Conservation (phyloP, 108 stramenopile genomes). For the Cyclostephanos tholiformis region DNA sequence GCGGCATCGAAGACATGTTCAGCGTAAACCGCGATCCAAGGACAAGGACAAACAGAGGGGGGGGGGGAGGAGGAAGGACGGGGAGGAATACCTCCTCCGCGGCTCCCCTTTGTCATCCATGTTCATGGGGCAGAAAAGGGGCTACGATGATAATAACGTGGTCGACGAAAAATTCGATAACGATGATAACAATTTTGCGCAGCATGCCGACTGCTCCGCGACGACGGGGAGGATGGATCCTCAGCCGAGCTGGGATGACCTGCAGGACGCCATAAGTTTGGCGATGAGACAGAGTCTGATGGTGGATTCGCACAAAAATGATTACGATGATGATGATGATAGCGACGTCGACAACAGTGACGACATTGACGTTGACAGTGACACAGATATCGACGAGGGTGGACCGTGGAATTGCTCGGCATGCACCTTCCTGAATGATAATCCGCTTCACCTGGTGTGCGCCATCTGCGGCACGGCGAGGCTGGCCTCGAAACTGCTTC, state of each 20-base stretch:
- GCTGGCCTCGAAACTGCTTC: neutral
- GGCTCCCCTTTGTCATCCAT: no score
- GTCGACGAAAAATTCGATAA: no score
- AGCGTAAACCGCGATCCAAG: no score
- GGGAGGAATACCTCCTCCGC: no score
- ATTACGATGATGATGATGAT: neutral
- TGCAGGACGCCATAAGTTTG: constrained; percentile 22
- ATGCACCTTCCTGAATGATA: constrained; percentile 38
- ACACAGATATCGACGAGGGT: neutral
- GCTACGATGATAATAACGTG: no score
- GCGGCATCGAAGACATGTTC: no score
- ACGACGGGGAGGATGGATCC: neutral
- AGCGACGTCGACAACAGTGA: neutral
- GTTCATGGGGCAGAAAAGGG: no score
- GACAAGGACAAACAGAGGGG: no score
- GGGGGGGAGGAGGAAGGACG: no score
- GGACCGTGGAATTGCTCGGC: constrained; percentile 38
- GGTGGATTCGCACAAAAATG: neutral
- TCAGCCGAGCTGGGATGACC: constrained; percentile 24
- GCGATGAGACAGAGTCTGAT: constrained; percentile 20
- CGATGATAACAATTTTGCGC: no score
- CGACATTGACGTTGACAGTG: neutral
- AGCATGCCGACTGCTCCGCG: no score
- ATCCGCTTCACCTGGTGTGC: constrained; percentile 38
- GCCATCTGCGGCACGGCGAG: constrained; percentile 38